Conservation (phyloP, 75 land plant species). For the Ceratopteris richardii region DNA sequence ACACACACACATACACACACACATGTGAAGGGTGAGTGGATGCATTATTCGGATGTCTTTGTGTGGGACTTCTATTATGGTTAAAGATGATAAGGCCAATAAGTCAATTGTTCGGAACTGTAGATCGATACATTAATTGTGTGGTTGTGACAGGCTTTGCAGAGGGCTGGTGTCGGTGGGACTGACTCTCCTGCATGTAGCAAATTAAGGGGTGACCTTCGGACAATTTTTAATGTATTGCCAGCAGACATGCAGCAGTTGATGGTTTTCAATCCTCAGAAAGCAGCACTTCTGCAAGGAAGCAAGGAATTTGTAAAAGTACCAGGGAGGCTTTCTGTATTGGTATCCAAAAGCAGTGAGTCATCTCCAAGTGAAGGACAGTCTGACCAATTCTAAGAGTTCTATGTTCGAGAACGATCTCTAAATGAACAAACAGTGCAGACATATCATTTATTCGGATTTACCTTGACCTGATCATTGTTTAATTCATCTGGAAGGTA, state of each 20-base stretch:
- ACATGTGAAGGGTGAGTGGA: too few species aligned
- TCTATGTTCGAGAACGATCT: too few species aligned
- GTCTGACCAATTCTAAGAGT: not conserved
- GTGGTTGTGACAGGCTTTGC: constrained; percentile 10
- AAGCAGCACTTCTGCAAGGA: constrained; percentile 54
- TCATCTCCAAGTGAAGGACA: not conserved
- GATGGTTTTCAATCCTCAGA: constrained; percentile 72
- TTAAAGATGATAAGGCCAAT: too few species aligned
- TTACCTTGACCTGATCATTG: too few species aligned
- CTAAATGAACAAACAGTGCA: too few species aligned
- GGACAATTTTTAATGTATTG: constrained; percentile 57
- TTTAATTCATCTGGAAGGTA: too few species aligned
- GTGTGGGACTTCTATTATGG: too few species aligned
- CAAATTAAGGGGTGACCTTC: constrained; percentile 73
- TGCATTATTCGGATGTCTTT: too few species aligned
- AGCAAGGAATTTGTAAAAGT: constrained; percentile 27
- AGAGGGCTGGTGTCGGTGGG: constrained; percentile 29
- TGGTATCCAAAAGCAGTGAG: not conserved
- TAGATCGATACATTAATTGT: too few species aligned
- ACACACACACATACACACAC: too few species aligned
- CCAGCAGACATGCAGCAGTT: constrained; percentile 87
- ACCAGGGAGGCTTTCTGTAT: constrained; percentile 27
- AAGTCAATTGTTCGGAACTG: too few species aligned
- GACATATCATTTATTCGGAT: too few species aligned
- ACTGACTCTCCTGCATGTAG: constrained; percentile 35